Base-by-base conservation (phyloP, 192 early-diverging fungal genomes). In the Mortierella claussenii region DNA sequence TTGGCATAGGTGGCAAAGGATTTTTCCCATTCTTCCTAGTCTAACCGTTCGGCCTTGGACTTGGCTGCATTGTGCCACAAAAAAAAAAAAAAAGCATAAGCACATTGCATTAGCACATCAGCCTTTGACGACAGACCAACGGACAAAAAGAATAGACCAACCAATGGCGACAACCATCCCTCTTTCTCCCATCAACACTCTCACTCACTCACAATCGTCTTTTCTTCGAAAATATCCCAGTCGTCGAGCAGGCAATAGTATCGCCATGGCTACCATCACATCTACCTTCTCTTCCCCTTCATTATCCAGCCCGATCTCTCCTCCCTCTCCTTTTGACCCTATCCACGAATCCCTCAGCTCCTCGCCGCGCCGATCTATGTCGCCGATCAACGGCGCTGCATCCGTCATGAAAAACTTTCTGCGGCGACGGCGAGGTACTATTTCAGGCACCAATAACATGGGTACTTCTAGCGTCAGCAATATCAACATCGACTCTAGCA, bases 341-440 rank as follows among this genome's bases (percentile, higher is more conserved):
- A 15, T 32, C 33, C 55, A 33, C 23, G 20, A 43, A 17, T 26
- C 33, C 30, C 26, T 52, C 36, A 50, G 27, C 18, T 8, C 59
- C 32, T 18, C 43, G 20, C 23, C 48, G 9, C 59, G 63, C 17
- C 52, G 63, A 18, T 65, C 63, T 17, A 55, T 65, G 63, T 65
- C 63, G 0, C 63, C 63, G 27, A 65, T 65, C 11, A 44, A 44
- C 12, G 63, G 53, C 31, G 63, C 63, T 4, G 63, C 63, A 20
- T 55, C 45, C 18, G 63, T 49, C 0, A 56, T 65, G 63, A 65
- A 36, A 17, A 55, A 55, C 63, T 65, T 65, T 56, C 44, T 65
- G 12, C 53, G 48, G 24, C 40, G 53, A 10, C 46, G 54, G 34
- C 28, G 63, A 17, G 53, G 53, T 6, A 56, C 32, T 27, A 55